A percentile compares a stretch with the other conserved stretches of the same genome.
Evolutionary conservation across 2,329 filamentous ascomycete species (phyloP).

Genomic region (Claviceps purpurea): DNA sequence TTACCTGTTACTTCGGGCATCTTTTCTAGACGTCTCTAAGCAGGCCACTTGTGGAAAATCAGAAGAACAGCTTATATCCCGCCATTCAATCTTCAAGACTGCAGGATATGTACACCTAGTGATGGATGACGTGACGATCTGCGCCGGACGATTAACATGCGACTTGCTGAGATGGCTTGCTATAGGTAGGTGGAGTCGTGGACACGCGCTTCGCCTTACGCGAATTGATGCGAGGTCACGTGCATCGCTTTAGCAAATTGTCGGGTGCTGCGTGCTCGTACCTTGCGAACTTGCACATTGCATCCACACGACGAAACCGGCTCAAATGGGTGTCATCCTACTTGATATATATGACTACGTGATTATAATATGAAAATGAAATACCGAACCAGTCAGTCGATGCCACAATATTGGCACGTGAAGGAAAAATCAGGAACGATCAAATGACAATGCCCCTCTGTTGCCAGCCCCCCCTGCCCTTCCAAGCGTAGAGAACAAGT

Average conservation of each 20-base stretch:
- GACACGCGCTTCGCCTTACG: constrained; percentile 9
- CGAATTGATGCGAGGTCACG: constrained; percentile 18
- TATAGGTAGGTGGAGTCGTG: background rate
- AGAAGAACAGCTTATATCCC: background rate
- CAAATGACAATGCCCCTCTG: constrained; percentile 56
- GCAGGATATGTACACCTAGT: too few species aligned
- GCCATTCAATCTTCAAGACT: background rate
- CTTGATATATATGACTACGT: too few species aligned
- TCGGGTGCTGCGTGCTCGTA: background rate
- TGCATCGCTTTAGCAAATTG: constrained; percentile 6
- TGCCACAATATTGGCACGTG: background rate
- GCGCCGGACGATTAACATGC: too few species aligned
- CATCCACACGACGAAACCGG: too few species aligned
- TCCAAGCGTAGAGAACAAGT: constrained; percentile 70
- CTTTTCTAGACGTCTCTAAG: background rate
- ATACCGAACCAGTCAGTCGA: background rate
- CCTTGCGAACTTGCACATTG: too few species aligned
- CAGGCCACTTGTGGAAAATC: background rate
- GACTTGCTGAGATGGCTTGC: too few species aligned
- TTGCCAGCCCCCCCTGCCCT: constrained; percentile 62
- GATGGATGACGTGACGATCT: too few species aligned
- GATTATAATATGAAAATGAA: background rate
- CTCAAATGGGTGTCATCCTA: too few species aligned
- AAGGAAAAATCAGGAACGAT: background rate
- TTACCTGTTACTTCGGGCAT: constrained; percentile 7